Percentiles rank a stretch among this genome's conserved stretches.
phyloP scores from a whole-genome alignment of 768 basidiomycete genomes.

The Tricholoma bakamatsutake region DNA sequence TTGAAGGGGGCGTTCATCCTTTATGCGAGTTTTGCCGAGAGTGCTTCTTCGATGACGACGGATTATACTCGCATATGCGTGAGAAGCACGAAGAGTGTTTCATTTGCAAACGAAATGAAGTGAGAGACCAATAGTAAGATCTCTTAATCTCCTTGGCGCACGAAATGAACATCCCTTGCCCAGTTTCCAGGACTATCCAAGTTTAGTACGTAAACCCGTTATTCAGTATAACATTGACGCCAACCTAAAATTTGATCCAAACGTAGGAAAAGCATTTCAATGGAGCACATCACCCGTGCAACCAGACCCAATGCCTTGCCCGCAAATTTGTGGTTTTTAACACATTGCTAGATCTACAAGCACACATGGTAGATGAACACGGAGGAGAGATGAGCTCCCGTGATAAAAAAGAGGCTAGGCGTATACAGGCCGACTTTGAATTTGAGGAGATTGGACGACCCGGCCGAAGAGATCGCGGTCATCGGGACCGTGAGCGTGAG shows the following conservation, averaged over 20 bases:
- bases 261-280: conserved; percentile 71
- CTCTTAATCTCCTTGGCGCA: not conserved
- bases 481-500: conserved; percentile 36
- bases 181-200: conserved; percentile 78
- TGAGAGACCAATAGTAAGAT: conserved; percentile 82
- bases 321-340: conserved; percentile 96
- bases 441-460: conserved; percentile 42
- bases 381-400: conserved; percentile 66
- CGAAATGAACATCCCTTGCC: not conserved
- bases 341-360: conserved; percentile 81
- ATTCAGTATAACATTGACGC: not conserved
- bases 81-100: conserved; percentile 96
- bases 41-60: conserved; percentile 90
- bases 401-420: conserved; percentile 62
- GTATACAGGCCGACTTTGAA: conserved; percentile 68
- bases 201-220: conserved; percentile 43
- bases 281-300: conserved; percentile 73
- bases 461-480: conserved; percentile 38
- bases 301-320: conserved; percentile 63
- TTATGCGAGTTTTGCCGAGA: conserved; percentile 88
- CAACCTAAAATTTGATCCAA: conserved; percentile 1
- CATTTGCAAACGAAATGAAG: conserved; percentile 78
- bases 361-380: conserved; percentile 84
- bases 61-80: conserved; percentile 90
- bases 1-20: conserved; percentile 72